phyloP scores from a whole-genome alignment of 495 filamentous ascomycete genomes.

The Annulohypoxylon stygium region DNA sequence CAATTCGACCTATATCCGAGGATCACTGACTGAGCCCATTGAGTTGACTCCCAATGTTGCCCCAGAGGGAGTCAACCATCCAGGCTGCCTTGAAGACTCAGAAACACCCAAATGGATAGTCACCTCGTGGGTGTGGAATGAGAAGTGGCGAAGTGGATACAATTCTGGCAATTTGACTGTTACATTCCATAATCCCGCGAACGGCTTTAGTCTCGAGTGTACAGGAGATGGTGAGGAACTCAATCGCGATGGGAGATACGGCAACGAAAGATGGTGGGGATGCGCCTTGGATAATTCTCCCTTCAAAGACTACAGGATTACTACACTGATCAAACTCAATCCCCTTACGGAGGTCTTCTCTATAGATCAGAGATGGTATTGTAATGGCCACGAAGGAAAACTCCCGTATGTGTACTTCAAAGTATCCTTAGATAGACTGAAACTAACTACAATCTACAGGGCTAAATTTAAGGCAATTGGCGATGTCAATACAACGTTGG shows the following conservation, averaged over 20 bases:
- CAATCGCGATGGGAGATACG: constrained; percentile 39
- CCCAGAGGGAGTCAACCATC: constrained; percentile 42
- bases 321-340: constrained; percentile 33
- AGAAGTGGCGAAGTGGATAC: constrained; percentile 28
- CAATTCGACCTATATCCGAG: constrained; percentile 29
- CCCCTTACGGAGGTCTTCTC: constrained; percentile 35
- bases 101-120: constrained; percentile 37
- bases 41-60: constrained; percentile 43
- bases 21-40: constrained; percentile 38
- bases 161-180: constrained; percentile 33
- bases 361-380: constrained; percentile 40
- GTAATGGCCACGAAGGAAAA: constrained; percentile 27
- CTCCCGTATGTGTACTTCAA: constrained; percentile 19
- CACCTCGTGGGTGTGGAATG: constrained; percentile 42
- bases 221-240: constrained; percentile 41
- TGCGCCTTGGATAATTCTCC: constrained; percentile 14
- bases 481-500: constrained; percentile 13
- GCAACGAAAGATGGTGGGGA: constrained; percentile 39
- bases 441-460: constrained; percentile 17
- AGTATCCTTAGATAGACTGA: too few relatives aligned
- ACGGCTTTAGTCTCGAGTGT: constrained; percentile 35
- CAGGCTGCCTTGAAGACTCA: constrained; percentile 37
- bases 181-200: constrained; percentile 32
- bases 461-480: constrained; percentile 28
- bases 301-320: constrained; percentile 28